Percentiles rank a stretch among this genome's conserved stretches.
Conservation (phyloP, 1,284 basidiomycete genomes). For the Ustilago tritici region DNA sequence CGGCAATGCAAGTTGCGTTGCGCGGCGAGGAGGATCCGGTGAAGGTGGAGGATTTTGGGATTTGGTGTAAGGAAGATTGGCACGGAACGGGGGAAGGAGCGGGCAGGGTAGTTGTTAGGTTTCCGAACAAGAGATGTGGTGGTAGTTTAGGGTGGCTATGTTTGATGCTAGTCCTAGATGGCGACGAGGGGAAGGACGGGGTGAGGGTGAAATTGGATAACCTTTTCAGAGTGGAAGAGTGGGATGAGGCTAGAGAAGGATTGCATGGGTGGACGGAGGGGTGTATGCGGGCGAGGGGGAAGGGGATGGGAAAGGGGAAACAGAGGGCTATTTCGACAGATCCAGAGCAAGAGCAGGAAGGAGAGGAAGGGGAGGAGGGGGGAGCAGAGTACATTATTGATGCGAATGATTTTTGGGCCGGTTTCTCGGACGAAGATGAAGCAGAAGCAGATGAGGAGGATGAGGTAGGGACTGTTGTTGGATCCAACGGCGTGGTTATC, state of each 20-base stretch:
- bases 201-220: slow-evolving; percentile 26
- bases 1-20: not conserved
- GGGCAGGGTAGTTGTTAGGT: slow-evolving; percentile 2
- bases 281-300: not conserved
- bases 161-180: slow-evolving; percentile 8
- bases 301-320: not conserved
- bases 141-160: not conserved
- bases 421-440: slow-evolving; percentile 38
- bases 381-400: slow-evolving; percentile 48
- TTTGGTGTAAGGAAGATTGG: slow-evolving; percentile 21
- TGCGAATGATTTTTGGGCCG: slow-evolving; percentile 50
- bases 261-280: slow-evolving; percentile 8
- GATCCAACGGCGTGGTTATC: not conserved
- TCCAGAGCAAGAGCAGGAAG: not conserved
- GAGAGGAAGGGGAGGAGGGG: not conserved
- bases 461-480: not conserved
- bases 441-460: not conserved
- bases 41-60: not conserved
- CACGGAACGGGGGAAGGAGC: slow-evolving; percentile 1
- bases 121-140: not conserved
- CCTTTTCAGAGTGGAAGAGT: slow-evolving; percentile 6
- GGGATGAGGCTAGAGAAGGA: not conserved
- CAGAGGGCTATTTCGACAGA: not conserved
- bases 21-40: slow-evolving; percentile 18
- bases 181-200: not conserved